Percentiles rank a stretch among this genome's conserved stretches.
phyloP scores from a whole-genome alignment of 768 basidiomycete species.

The Tubosaeta sp. region DNA sequence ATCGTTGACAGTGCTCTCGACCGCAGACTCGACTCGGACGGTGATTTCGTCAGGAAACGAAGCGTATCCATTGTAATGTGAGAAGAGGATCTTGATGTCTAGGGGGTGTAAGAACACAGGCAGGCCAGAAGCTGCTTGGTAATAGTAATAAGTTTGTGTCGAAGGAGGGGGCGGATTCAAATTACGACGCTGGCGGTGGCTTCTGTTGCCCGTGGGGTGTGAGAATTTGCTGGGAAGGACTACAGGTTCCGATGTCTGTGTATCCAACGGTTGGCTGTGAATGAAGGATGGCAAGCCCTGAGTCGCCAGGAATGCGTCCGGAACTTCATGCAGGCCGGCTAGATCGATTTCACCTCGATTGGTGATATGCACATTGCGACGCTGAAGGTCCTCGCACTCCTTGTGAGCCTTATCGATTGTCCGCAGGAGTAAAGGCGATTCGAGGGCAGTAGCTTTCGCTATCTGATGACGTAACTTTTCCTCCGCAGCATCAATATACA shows the following conservation, averaged over 20 bases:
- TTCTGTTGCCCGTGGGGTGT: slow-evolving; percentile 31
- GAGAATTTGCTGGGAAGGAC: slow-evolving; percentile 4
- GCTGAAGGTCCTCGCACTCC: slow-evolving; percentile 51
- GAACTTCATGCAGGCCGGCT: slow-evolving; percentile 37
- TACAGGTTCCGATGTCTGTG: slow-evolving; percentile 4
- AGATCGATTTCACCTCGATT: slow-evolving; percentile 18
- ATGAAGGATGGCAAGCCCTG: slow-evolving; percentile 25
- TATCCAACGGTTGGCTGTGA: slow-evolving; percentile 6
- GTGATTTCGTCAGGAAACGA: slow-evolving; percentile 81
- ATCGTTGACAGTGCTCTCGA: slow-evolving; percentile 82
- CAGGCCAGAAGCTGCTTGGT: slow-evolving; percentile 88
- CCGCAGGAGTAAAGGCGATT: slow-evolving; percentile 58
- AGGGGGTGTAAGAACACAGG: slow-evolving; percentile 93
- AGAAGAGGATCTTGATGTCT: slow-evolving; percentile 88
- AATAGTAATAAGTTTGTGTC: slow-evolving; percentile 90
- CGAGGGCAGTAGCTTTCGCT: slow-evolving; percentile 71
- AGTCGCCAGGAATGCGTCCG: slow-evolving; percentile 54
- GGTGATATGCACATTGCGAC: slow-evolving; percentile 26
- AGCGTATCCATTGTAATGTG: slow-evolving; percentile 76
- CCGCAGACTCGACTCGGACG: slow-evolving; percentile 72
- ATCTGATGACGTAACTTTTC: slow-evolving; percentile 76
- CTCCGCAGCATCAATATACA: slow-evolving; percentile 78
- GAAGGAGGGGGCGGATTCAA: slow-evolving; percentile 84
- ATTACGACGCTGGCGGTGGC: slow-evolving; percentile 64
- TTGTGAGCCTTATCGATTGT: slow-evolving; percentile 61